Percentiles rank a stretch among this genome's conserved stretches.
Evolutionary conservation across 495 filamentous ascomycete species (phyloP).

Genomic region (Aspergillus egyptiacus): DNA sequence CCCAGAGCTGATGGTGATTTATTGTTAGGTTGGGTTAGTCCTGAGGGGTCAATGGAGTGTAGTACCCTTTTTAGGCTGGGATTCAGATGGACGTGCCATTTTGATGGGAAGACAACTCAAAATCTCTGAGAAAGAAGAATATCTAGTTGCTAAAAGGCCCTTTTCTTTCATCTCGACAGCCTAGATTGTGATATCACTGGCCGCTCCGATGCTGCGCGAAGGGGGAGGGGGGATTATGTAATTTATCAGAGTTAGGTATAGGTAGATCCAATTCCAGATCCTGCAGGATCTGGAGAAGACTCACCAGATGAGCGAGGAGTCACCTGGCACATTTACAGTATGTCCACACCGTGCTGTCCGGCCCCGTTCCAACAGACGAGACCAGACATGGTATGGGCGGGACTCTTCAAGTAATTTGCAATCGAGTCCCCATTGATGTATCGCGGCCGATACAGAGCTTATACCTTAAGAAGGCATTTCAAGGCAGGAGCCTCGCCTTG

Average conservation of each 20-base stretch:
- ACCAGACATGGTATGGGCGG: conserved; percentile 11
- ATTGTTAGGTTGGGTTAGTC: conserved; percentile 1
- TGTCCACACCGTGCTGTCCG: conserved; percentile 12
- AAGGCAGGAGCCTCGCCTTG: conserved; percentile 52
- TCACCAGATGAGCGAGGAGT: background rate
- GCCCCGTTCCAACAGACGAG: background rate
- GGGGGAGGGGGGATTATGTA: conserved; percentile 7
- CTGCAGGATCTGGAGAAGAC: too few species aligned
- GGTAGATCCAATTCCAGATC: too few species aligned
- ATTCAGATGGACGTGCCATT: background rate
- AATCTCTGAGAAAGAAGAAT: background rate
- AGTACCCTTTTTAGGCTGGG: conserved; percentile 8
- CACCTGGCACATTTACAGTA: background rate
- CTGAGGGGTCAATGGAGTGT: background rate
- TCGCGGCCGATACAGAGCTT: conserved; percentile 57
- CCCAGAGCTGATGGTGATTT: conserved; percentile 20
- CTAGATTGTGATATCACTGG: background rate
- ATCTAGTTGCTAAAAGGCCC: background rate
- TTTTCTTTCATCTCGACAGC: background rate
- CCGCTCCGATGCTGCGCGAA: conserved; percentile 1
- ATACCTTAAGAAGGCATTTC: conserved; percentile 44
- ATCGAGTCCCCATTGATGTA: conserved; percentile 36
- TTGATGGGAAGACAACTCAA: background rate
- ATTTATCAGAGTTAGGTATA: background rate
- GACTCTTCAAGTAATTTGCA: background rate